Evolutionary conservation across 345 rosid species (phyloP), one percentile per base, ranked within the genome.

Genomic region (Eucalyptus cloeziana): DNA sequence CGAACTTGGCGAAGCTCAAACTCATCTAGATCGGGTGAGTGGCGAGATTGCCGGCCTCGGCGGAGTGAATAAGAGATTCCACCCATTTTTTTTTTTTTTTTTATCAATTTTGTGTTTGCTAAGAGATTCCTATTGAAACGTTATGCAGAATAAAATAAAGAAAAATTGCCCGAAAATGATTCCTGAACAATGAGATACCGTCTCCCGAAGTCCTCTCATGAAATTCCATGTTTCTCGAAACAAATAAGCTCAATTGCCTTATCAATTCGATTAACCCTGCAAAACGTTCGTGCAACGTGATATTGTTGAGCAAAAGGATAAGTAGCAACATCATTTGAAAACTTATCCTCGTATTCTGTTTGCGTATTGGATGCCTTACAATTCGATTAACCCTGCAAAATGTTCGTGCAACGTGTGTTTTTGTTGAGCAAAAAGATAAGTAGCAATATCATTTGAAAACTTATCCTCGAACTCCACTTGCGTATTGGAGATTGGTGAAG

Each of bases 31-130:
- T 8, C 4, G 2, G 0, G 58, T 52, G 58, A 52, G 58, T 5
- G 0, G 25, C 0, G 25, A 21, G 10, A 24, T 52, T 25, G 4
- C 0, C 0, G 25, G 58, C 58, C 4, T 8, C 0, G 40, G 40
- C 40, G 0, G 10, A 51, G 54, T 43, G 47, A 44, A 44, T 44
- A 8, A 44, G 47, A 44, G 47, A 44, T 44, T 44, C 47, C 10
- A 44, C 44, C 44, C 44, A 43, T 4, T 40, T 40, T 6, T 5
- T 43, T 43, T 43, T 4, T 40, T 40, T 6, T 5, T 43, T 43
- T 43, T 43, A 43, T 43, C 24, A 52, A 52, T 19, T 52, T 52
- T 52, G 7, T 52, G 58, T 19, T 52, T 7, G 25, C 40, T 21
- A 52, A 52, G 25, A 52, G 58, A 52, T 52, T 52, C 58, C 58